A percentile compares a stretch with the other conserved stretches of the same genome.
Conservation (phyloP, 768 basidiomycete genomes). For the Termitomyces sp. region DNA sequence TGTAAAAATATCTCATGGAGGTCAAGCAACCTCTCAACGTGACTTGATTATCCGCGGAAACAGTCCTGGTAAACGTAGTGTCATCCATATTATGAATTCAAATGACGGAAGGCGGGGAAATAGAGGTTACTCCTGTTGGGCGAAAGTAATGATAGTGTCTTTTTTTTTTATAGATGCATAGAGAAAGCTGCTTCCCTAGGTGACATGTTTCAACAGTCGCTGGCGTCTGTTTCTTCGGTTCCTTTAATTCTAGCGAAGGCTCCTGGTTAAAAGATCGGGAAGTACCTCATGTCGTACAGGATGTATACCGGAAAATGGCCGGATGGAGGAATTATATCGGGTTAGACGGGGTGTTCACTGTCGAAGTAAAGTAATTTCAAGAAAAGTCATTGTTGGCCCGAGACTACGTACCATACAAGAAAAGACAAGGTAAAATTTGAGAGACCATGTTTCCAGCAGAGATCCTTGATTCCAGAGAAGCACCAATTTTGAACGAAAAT, state of each 20-base stretch:
- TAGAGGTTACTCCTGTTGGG: neutral
- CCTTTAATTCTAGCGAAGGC: neutral
- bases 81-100: neutral
- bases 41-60: slow-evolving; percentile 9
- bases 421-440: neutral
- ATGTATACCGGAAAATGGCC: slow-evolving; percentile 15
- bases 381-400: neutral
- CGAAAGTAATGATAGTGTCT: neutral
- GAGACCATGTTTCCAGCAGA: neutral
- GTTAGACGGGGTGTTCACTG: neutral
- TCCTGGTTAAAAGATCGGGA: neutral
- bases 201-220: neutral
- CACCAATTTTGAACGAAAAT: neutral
- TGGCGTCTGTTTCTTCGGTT: neutral
- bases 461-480: neutral
- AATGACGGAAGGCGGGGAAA: slow-evolving; percentile 10
- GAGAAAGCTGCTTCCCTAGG: neutral
- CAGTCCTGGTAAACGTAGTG: neutral
- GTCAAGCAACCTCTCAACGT: slow-evolving; percentile 2
- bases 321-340: slow-evolving; percentile 15
- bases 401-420: neutral
- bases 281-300: slow-evolving; percentile 2
- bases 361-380: neutral
- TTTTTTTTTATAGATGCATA: neutral
- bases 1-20: slow-evolving; percentile 1